Percentiles rank a stretch among this genome's conserved stretches.
Evolutionary conservation across 2,329 filamentous ascomycete species (phyloP).

Genomic region (Huntiella omanensis): DNA sequence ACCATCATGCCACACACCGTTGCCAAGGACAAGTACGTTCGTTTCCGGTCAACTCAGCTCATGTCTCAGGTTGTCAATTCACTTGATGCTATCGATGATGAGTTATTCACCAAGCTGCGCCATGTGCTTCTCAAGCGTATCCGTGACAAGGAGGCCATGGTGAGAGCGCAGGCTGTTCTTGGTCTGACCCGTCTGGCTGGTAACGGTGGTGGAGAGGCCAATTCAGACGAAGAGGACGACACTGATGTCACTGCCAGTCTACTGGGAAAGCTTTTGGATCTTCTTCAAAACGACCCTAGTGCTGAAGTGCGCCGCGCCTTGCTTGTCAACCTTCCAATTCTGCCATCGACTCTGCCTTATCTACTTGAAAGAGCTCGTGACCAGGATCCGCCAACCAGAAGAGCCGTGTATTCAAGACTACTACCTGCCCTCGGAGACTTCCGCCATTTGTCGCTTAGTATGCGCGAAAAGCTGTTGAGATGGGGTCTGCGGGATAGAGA

Average conservation of each 20-base stretch:
- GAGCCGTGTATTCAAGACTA: slow-evolving; percentile 71
- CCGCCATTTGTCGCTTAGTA: slow-evolving; percentile 74
- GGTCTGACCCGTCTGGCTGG: slow-evolving; percentile 72
- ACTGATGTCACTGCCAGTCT: slow-evolving; percentile 48
- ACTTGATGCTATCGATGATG: slow-evolving; percentile 79
- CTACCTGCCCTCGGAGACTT: slow-evolving; percentile 86
- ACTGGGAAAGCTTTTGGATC: slow-evolving; percentile 65
- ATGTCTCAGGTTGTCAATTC: slow-evolving; percentile 85
- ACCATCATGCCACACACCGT: slow-evolving; percentile 56
- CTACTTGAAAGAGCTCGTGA: slow-evolving; percentile 83
- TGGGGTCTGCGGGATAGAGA: slow-evolving; percentile 93
- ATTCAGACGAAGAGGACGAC: slow-evolving; percentile 53
- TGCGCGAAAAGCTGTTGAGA: slow-evolving; percentile 84
- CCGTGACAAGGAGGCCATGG: slow-evolving; percentile 82
- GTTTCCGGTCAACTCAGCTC: slow-evolving; percentile 77
- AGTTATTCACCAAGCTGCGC: slow-evolving; percentile 67
- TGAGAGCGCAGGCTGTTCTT: slow-evolving; percentile 79
- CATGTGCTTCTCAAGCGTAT: slow-evolving; percentile 67
- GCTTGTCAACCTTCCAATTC: slow-evolving; percentile 75
- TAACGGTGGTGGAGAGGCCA: slow-evolving; percentile 51
- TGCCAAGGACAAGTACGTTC: slow-evolving; percentile 81
- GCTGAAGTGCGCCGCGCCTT: slow-evolving; percentile 82
- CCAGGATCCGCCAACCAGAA: slow-evolving; percentile 63
- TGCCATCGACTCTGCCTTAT: slow-evolving; percentile 64
- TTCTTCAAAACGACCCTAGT: slow-evolving; percentile 83